Conservation (phyloP, 352 stramenopile genomes). For the Lagenidium sp. region DNA sequence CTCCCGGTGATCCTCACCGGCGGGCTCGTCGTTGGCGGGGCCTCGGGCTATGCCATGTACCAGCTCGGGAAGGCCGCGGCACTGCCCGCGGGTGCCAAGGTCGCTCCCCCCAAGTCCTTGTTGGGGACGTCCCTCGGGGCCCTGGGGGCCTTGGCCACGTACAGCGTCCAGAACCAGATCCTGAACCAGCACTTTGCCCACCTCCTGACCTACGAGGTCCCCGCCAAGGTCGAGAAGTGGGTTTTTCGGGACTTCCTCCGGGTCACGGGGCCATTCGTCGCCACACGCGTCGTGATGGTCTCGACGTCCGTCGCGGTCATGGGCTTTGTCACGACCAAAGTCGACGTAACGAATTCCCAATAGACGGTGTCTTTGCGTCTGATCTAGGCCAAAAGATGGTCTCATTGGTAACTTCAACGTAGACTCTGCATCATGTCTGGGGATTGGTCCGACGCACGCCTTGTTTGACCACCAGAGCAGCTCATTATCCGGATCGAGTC, state of each 20-base stretch:
- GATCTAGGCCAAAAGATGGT: conserved; percentile 1
- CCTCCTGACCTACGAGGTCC: conserved; percentile 63
- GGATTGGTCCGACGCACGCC: too few species aligned
- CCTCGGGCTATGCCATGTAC: conserved; percentile 63
- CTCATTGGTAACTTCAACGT: too few species aligned
- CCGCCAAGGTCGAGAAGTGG: conserved; percentile 56
- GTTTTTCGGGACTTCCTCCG: conserved; percentile 60
- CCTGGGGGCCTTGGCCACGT: conserved; percentile 26
- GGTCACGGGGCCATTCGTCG: conserved; percentile 44
- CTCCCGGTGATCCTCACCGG: conserved; percentile 60
- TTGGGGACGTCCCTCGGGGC: conserved; percentile 24
- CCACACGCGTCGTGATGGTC: conserved; percentile 53
- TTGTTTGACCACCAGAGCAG: too few species aligned
- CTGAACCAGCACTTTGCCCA: conserved; percentile 50
- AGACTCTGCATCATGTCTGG: too few species aligned
- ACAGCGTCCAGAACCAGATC: conserved; percentile 37
- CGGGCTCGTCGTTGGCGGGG: conserved; percentile 26
- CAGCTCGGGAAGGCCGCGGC: conserved; percentile 39
- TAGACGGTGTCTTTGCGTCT: conserved; percentile 3
- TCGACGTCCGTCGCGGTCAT: conserved; percentile 54
- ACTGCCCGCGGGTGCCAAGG: conserved; percentile 16
- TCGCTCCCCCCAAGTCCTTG: conserved; percentile 32
- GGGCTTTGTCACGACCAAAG: conserved; percentile 58
- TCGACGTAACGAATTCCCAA: conserved; percentile 20
- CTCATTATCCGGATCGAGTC: too few species aligned